Evolutionary conservation across 805 yeast genomes (phyloP).

Genomic region (Metschnikowia gelsemii): DNA sequence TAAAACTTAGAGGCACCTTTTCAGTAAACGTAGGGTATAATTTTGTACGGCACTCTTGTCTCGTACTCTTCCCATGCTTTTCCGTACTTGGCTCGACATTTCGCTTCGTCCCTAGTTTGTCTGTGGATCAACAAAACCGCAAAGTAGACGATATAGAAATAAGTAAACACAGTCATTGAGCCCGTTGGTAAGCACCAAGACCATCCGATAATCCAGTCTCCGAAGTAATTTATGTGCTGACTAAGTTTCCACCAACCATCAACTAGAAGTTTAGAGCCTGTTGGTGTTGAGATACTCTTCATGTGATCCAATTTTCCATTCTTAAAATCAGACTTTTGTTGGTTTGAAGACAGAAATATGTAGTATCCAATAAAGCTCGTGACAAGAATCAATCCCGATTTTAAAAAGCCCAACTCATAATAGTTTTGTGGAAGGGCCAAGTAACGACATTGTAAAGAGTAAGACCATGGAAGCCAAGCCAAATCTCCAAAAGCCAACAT

Average conservation of each 20-base stretch:
- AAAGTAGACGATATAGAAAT: constrained; percentile 83
- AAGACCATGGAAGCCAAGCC: constrained; percentile 89
- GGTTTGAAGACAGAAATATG: constrained; percentile 81
- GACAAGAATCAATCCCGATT: constrained; percentile 39
- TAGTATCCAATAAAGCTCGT: constrained; percentile 66
- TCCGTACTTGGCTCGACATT: constrained; percentile 85
- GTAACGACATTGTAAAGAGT: constrained; percentile 82
- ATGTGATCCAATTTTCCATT: constrained; percentile 70
- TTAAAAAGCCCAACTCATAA: constrained; percentile 48
- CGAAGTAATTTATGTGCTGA: constrained; percentile 92
- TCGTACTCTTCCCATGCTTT: constrained; percentile 84
- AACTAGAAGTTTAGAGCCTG: constrained; percentile 75
- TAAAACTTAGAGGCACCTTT: too few relatives aligned
- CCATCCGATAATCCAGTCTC: constrained; percentile 90
- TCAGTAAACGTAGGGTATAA: constrained; percentile 81
- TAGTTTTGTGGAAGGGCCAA: constrained; percentile 57
- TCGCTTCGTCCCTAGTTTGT: constrained; percentile 87
- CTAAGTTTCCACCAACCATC: constrained; percentile 97
- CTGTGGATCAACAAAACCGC: constrained; percentile 81
- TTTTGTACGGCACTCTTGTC: constrained; percentile 78
- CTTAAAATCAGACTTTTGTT: constrained; percentile 81
- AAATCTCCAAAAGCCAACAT: constrained; percentile 96
- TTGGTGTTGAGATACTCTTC: constrained; percentile 61
- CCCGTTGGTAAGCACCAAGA: constrained; percentile 95
- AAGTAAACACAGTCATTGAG: constrained; percentile 74